phyloP scores from a whole-genome alignment of 495 filamentous ascomycete species.

The Talaromyces liani region DNA sequence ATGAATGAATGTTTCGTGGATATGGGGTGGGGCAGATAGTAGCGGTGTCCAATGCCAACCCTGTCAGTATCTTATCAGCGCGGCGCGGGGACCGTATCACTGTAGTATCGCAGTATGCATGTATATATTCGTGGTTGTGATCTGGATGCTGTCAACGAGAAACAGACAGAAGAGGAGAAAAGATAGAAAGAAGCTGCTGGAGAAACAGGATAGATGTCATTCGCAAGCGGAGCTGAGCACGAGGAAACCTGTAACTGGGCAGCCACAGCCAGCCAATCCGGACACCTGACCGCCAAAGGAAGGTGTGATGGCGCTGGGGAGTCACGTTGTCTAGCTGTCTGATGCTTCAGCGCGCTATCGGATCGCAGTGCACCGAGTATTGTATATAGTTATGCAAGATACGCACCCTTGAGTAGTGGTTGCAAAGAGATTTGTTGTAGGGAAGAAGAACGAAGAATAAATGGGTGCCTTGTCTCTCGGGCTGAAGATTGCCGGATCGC shows the following conservation, averaged over 20 bases:
- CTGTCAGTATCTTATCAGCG: constrained; percentile 2
- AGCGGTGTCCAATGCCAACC: constrained; percentile 1
- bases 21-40: constrained; percentile 1
- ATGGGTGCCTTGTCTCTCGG: background rate
- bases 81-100: background rate
- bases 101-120: background rate
- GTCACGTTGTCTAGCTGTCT: background rate
- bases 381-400: background rate
- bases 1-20: background rate
- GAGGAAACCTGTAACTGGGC: background rate
- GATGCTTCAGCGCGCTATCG: background rate
- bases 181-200: background rate
- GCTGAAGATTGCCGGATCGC: background rate
- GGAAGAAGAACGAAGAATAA: background rate
- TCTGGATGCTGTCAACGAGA: background rate
- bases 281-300: constrained; percentile 2
- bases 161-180: background rate
- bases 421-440: background rate
- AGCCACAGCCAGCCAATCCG: background rate
- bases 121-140: background rate
- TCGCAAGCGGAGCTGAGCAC: background rate
- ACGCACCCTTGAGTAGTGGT: background rate
- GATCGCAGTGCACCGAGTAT: background rate
- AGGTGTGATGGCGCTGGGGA: background rate
- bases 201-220: background rate